phyloP scores from a whole-genome alignment of 257 asterid species.

The Osmanthus fragrans region DNA sequence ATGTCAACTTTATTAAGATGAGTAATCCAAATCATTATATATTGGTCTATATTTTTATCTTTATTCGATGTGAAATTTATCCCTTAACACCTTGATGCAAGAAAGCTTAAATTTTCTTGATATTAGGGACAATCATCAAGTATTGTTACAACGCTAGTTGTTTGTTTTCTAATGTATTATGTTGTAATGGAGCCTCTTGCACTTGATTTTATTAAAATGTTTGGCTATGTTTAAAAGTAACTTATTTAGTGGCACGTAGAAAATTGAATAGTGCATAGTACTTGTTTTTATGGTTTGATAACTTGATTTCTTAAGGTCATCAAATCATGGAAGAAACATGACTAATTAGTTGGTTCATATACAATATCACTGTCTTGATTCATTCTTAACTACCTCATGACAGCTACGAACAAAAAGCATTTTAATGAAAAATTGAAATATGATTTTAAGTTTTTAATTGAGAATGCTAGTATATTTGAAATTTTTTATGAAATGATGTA shows the following conservation, averaged over 20 bases:
- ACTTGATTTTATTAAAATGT: neutral
- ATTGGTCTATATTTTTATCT: no score
- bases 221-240: neutral
- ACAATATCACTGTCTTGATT: neutral
- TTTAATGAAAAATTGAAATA: neutral
- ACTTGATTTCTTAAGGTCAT: neutral
- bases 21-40: no score
- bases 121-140: conserved; percentile 55
- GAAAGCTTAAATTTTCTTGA: conserved; percentile 38
- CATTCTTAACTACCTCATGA: neutral
- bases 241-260: no score
- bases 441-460: no score
- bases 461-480: no score
- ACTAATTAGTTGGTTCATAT: neutral
- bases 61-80: no score
- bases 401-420: no score
- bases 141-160: conserved; percentile 12
- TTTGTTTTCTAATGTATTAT: neutral
- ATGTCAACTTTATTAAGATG: no score
- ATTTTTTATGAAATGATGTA: no score
- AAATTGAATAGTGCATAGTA: no score
- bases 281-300: no score
- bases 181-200: neutral
- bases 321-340: neutral
- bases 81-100: neutral